phyloP scores from a whole-genome alignment of 192 early-diverging fungal genomes.

The Radiomyces spectabilis region DNA sequence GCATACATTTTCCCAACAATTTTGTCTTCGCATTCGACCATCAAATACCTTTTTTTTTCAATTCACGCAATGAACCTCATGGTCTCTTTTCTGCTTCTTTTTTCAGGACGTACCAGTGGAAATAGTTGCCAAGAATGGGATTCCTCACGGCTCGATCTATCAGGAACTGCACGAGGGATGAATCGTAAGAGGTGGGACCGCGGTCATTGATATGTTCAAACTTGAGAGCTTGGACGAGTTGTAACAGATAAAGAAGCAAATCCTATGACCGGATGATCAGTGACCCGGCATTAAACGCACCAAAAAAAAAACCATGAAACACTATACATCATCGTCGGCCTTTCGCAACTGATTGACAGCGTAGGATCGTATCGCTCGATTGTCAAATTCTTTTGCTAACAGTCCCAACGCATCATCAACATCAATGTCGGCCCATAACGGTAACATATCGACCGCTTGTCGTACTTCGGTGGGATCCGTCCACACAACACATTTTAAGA shows the following conservation, averaged over 20 bases:
- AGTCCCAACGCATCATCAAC: constrained; percentile 95
- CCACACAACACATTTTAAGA: constrained; percentile 96
- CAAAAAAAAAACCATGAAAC: background rate
- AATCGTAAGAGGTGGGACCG: constrained; percentile 34
- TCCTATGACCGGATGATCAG: too few species aligned
- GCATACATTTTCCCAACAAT: constrained; percentile 78
- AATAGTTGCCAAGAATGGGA: constrained; percentile 83
- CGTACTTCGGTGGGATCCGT: constrained; percentile 82
- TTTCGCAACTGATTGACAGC: constrained; percentile 84
- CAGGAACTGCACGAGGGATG: constrained; percentile 78
- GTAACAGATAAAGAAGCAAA: constrained; percentile 85
- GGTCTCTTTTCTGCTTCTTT: background rate
- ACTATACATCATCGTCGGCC: constrained; percentile 80
- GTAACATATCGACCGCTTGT: constrained; percentile 85
- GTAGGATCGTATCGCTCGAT: constrained; percentile 73
- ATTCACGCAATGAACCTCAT: too few species aligned
- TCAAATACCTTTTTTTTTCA: constrained; percentile 76
- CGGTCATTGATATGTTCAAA: constrained; percentile 75
- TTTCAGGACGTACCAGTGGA: constrained; percentile 67
- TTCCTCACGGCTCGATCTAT: constrained; percentile 83
- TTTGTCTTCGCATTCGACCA: constrained; percentile 93
- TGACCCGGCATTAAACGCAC: too few species aligned
- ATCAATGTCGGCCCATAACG: constrained; percentile 86
- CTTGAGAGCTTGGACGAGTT: constrained; percentile 96
- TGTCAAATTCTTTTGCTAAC: constrained; percentile 81